Conservation (phyloP, 2,329 filamentous ascomycete species). For the Aspergillus sp. region DNA sequence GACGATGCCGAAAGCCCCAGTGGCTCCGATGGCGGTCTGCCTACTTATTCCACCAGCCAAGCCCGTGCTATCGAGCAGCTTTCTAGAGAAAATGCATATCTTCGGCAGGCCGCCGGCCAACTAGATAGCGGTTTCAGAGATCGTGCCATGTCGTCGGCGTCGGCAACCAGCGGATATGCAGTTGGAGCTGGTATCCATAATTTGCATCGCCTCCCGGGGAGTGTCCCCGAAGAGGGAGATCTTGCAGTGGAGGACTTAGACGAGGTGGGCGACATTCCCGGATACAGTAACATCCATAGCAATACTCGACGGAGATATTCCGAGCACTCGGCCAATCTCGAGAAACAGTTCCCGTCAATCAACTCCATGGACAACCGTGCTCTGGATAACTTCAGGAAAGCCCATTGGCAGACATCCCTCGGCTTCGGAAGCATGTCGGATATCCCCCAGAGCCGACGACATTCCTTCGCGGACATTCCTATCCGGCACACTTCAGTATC, state of each 20-base stretch:
- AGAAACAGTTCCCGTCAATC: constrained; percentile 40
- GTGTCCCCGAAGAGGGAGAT: constrained; percentile 45
- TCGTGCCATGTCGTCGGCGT: constrained; percentile 42
- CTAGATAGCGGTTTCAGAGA: constrained; percentile 40
- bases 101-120: constrained; percentile 46
- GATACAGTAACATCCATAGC: constrained; percentile 40
- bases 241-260: constrained; percentile 46
- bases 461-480: constrained; percentile 53
- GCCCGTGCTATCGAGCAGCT: constrained; percentile 49
- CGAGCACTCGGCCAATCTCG: constrained; percentile 43
- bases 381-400: constrained; percentile 47
- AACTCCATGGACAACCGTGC: constrained; percentile 43
- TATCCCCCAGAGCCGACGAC: constrained; percentile 50
- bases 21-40: constrained; percentile 39
- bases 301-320: constrained; percentile 44
- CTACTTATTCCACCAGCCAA: constrained; percentile 39
- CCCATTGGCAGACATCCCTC: constrained; percentile 52
- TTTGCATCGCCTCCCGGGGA: constrained; percentile 41
- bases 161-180: constrained; percentile 34
- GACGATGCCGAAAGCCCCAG: constrained; percentile 44
- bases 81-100: constrained; percentile 47
- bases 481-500: constrained; percentile 47
- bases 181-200: constrained; percentile 31
- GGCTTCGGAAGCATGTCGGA: constrained; percentile 48
- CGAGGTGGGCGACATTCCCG: constrained; percentile 40